Conservation (phyloP, 2,329 filamentous ascomycete species). For the Pseudocercospora crystallina region DNA sequence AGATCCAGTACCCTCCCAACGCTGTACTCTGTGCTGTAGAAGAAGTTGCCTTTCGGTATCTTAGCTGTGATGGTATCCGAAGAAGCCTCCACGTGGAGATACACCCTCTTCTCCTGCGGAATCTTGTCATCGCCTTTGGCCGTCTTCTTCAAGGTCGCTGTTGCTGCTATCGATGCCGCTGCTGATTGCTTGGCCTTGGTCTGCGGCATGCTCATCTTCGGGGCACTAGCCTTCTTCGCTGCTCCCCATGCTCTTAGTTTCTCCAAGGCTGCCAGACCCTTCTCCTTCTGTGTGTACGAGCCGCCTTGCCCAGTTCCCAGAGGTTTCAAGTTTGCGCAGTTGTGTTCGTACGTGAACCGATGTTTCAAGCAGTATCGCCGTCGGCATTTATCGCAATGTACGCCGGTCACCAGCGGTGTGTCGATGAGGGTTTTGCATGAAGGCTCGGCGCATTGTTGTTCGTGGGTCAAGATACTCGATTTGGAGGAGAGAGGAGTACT, state of each 20-base stretch:
- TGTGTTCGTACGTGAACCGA: constrained; percentile 75
- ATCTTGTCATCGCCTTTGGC: constrained; percentile 89
- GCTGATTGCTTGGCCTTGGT: constrained; percentile 55
- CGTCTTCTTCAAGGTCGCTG: constrained; percentile 77
- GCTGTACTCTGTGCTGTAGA: constrained; percentile 71
- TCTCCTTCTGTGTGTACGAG: constrained; percentile 56
- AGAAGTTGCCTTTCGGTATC: constrained; percentile 63
- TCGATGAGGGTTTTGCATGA: constrained; percentile 70
- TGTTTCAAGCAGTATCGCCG: constrained; percentile 77
- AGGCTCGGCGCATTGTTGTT: constrained; percentile 67
- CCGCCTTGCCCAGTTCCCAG: constrained; percentile 52
- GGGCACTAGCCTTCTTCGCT: constrained; percentile 54
- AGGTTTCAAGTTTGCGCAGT: constrained; percentile 73
- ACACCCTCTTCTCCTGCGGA: constrained; percentile 79
- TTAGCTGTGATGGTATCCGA: constrained; percentile 82
- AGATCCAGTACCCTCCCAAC: constrained; percentile 78
- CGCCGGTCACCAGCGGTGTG: constrained; percentile 65
- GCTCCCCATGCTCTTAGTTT: constrained; percentile 78
- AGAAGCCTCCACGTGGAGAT: constrained; percentile 86
- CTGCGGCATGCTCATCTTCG: constrained; percentile 52
- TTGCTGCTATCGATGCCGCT: constrained; percentile 64
- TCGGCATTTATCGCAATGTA: constrained; percentile 71
- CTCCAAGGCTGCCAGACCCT: constrained; percentile 71
- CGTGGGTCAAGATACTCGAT: constrained; percentile 58
- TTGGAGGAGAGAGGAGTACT: constrained; percentile 40